These are phyloP conservation scores for Cryphonectria parasitica DNA, from an alignment of 2,329 filamentous ascomycete genomes.

Conservation along the genomic window DNA sequence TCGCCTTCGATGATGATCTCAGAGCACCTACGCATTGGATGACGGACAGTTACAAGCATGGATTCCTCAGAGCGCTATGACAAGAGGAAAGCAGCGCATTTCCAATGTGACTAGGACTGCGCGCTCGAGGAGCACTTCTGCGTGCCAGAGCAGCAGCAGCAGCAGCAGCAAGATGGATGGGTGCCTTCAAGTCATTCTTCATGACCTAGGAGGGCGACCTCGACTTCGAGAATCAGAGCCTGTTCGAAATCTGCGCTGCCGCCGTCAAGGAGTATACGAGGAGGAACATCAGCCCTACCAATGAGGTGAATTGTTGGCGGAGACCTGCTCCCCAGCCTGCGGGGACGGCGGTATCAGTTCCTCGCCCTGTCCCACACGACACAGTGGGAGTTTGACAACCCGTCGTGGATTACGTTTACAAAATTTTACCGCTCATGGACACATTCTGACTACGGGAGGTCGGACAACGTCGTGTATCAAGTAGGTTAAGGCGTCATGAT, in stretches of 20 bases:
- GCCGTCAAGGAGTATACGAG: constrained; percentile 19
- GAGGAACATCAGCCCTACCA: constrained; percentile 9
- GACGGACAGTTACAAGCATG: background rate
- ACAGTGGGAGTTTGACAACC: constrained; percentile 9
- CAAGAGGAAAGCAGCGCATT: constrained; percentile 10
- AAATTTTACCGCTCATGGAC: constrained; percentile 17
- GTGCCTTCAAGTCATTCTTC: background rate
- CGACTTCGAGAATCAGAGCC: constrained; percentile 15
- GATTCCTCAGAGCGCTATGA: background rate
- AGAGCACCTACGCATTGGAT: background rate
- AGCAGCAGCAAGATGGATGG: background rate
- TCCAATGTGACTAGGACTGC: constrained; percentile 18
- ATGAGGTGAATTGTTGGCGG: constrained; percentile 20
- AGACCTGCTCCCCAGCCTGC: background rate
- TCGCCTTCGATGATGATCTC: constrained; percentile 5
- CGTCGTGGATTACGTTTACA: constrained; percentile 18
- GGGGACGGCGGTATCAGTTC: constrained; percentile 17
- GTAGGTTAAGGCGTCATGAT: background rate
- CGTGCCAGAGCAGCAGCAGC: background rate
- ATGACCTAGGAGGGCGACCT: constrained; percentile 7
- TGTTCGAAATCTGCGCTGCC: constrained; percentile 21
- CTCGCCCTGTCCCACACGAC: constrained; percentile 19
- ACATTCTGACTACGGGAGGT: constrained; percentile 12
- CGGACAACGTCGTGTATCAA: background rate
- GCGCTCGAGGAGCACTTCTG: constrained; percentile 16